Conservation (phyloP, 2,329 filamentous ascomycete species). For the Xylariaceae sp. region DNA sequence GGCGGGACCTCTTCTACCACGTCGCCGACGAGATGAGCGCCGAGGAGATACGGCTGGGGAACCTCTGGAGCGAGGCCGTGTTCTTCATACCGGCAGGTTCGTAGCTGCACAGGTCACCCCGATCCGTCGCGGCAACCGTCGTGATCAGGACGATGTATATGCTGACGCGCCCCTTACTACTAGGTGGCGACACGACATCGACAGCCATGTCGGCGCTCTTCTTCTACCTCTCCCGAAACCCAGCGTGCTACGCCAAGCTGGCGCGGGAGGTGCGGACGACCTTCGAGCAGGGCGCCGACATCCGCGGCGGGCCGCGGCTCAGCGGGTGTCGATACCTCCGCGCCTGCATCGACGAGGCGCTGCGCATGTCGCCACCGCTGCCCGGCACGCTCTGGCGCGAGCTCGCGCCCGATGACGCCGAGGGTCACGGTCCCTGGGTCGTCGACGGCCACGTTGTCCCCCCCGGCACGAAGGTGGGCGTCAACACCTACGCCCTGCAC, state of each 20-base stretch:
- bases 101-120: too few species aligned
- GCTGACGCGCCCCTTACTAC: not conserved
- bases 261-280: constrained; percentile 9
- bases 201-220: constrained; percentile 10
- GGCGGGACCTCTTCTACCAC: not conserved
- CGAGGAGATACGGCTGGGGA: not conserved
- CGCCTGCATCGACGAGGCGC: constrained; percentile 14
- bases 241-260: constrained; percentile 8
- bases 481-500: constrained; percentile 10
- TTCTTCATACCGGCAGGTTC: not conserved
- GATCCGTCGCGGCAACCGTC: not conserved
- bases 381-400: constrained; percentile 12
- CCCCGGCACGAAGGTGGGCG: constrained; percentile 9
- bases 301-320: constrained; percentile 8
- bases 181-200: constrained; percentile 11
- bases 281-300: constrained; percentile 6
- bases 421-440: constrained; percentile 6
- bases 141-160: too few species aligned
- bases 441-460: constrained; percentile 13
- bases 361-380: constrained; percentile 10
- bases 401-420: constrained; percentile 6
- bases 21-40: not conserved
- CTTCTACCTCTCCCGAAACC: constrained; percentile 14
- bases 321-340: constrained; percentile 14
- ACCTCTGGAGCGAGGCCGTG: not conserved